Evolutionary conservation across 345 rosid genomes (phyloP).

Genomic region (Gossypium thurberi): DNA sequence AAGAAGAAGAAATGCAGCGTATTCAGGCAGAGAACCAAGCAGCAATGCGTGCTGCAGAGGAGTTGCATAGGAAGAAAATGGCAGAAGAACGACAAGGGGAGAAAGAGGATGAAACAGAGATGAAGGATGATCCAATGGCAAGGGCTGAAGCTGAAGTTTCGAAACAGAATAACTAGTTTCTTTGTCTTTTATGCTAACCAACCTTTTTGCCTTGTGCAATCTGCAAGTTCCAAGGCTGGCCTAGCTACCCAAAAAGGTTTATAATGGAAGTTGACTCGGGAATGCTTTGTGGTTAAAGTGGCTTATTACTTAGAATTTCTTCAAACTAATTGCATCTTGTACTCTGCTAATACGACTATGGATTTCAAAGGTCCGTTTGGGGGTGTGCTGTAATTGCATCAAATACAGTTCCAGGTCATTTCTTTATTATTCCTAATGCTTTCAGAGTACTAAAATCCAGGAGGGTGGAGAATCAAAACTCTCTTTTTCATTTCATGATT

Average conservation of each 20-base stretch:
- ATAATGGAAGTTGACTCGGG: neutral
- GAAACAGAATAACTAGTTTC: conserved; percentile 22
- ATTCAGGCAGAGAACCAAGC: conserved; percentile 80
- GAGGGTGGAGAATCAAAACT: too few relatives aligned
- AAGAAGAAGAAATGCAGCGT: conserved; percentile 78
- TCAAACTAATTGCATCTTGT: neutral
- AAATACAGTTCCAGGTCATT: too few relatives aligned
- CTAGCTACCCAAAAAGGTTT: neutral
- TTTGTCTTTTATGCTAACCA: neutral
- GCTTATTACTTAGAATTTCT: neutral
- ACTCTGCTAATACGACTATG: neutral
- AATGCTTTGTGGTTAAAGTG: neutral
- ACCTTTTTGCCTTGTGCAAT: neutral
- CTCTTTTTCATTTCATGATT: too few relatives aligned
- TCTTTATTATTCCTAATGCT: too few relatives aligned
- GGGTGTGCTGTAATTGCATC: neutral
- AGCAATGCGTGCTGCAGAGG: conserved; percentile 86
- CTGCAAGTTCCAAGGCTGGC: neutral
- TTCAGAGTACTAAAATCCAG: too few relatives aligned
- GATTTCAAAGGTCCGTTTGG: neutral
- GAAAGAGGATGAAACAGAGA: conserved; percentile 65
- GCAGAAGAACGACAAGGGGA: conserved; percentile 84
- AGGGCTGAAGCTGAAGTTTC: conserved; percentile 63
- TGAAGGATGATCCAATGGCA: conserved; percentile 76
- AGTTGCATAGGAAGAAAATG: conserved; percentile 78